These are phyloP conservation scores for Neurospora sp. DNA, from an alignment of 495 filamentous ascomycete species.

Conservation along the genomic window DNA sequence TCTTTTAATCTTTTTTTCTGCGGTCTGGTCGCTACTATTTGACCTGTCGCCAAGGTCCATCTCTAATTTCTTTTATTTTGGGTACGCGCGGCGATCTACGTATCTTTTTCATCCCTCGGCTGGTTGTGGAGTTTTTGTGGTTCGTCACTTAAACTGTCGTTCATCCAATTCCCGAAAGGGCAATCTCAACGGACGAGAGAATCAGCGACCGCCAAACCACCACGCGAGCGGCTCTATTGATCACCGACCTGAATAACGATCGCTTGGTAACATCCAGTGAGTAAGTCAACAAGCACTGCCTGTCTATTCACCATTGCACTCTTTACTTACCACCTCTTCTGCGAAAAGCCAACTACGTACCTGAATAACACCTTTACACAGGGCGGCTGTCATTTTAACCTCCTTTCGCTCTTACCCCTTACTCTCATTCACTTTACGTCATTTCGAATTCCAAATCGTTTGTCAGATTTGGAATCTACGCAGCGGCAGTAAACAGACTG, in stretches of 20 bases:
- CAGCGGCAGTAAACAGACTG: neutral
- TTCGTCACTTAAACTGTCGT: neutral
- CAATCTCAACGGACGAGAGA: neutral
- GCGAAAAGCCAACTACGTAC: neutral
- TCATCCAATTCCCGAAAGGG: neutral
- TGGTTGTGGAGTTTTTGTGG: neutral
- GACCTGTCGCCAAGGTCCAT: neutral
- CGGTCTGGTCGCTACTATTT: neutral
- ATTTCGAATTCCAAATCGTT: neutral
- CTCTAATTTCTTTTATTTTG: neutral
- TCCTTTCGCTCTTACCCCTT: neutral
- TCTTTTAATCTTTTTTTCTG: neutral
- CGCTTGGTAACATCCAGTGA: neutral
- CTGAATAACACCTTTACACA: neutral
- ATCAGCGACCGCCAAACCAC: neutral
- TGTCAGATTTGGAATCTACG: neutral
- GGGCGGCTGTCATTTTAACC: neutral
- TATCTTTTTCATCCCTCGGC: neutral
- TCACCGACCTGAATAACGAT: neutral
- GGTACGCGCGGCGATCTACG: neutral
- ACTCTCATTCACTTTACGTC: neutral
- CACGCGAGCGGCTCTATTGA: neutral
- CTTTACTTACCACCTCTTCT: neutral
- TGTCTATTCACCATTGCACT: neutral
- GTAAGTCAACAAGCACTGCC: neutral